phyloP scores from a whole-genome alignment of 2,329 filamentous ascomycete genomes.

The Fusarium napiforme region DNA sequence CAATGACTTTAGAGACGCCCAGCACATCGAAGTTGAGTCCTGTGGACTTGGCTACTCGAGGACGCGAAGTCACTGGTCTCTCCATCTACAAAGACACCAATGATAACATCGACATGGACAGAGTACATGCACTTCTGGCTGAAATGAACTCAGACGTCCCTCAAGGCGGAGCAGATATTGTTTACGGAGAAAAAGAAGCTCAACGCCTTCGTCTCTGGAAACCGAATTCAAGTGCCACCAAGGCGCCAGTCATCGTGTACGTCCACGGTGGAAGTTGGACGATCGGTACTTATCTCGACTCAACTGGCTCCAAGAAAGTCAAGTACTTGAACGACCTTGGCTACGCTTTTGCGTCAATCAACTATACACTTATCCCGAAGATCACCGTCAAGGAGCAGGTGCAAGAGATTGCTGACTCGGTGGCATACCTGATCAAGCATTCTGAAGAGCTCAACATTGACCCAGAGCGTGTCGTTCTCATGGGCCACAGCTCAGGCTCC shows the following conservation, averaged over 20 bases:
- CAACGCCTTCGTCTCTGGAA: conserved; percentile 5
- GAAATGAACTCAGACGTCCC: background rate
- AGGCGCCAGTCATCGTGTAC: background rate
- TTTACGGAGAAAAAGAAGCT: background rate
- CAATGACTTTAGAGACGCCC: background rate
- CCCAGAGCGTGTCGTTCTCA: background rate
- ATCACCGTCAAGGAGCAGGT: conserved; percentile 6
- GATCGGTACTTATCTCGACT: conserved; percentile 7
- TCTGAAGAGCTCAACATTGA: rapidly evolving
- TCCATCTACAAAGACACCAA: background rate
- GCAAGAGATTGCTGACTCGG: background rate
- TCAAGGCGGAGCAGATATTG: background rate
- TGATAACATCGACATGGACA: background rate
- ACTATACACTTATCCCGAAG: background rate
- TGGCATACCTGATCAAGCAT: background rate
- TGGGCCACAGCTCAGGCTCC: conserved; percentile 15
- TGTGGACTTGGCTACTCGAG: background rate
- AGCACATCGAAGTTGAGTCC: background rate
- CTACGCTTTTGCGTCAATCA: background rate
- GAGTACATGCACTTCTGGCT: background rate
- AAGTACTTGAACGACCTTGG: background rate
- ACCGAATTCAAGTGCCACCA: background rate
- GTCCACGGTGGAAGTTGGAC: conserved; percentile 14
- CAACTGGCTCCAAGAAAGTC: conserved; percentile 2
- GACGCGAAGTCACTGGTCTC: background rate